Base-by-base conservation (phyloP, 176 grass and related monocot species). In the Triticum urartu region DNA sequence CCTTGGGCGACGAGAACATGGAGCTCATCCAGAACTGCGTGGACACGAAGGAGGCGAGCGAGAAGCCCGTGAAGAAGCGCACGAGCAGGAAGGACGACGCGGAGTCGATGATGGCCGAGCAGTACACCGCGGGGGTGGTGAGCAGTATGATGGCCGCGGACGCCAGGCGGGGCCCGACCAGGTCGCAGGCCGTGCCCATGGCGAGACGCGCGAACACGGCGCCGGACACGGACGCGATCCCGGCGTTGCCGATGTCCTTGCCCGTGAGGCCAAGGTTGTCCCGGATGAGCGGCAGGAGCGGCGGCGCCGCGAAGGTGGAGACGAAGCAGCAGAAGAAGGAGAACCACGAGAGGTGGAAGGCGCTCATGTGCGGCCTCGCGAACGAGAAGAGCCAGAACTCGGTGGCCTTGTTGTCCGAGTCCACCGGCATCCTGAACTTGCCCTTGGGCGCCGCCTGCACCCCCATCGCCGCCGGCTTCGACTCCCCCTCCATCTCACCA, bases 251-350 rank as follows among this genome's bases (percentile, higher is more conserved):
- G 76, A 98, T 91, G 83, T 98, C 95, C 24, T 88, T 98, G 65
- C 88, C 78, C 77, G 89, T 95, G 26, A 98, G 81, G 0, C 86
- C 90, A 11, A 98, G 93, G 50, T 91, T 95, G 81, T 98, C 95
- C 5, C 95, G 84, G 77, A 98, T 98, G 17, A 98, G 47, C 26
- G 95, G 93, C 28, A 98, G 81, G 26, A 98, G 93, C 47, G 95
- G 95, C 45, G 95, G 93, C 22, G 95, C 93, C 0, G 95, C 93
- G 72, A 98, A 98, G 84, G 93, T 92, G 61, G 95, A 98, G 11
- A 94, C 88, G 81, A 98, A 98, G 84, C 95, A 98, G 88, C 90
- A 94, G 86, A 98, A 98, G 93, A 98, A 98, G 91, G 95, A 98
- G 91, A 95, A 98, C 95, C 95, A 98, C 1, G 95, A 93, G 3